Evolutionary conservation across 2,329 filamentous ascomycete species (phyloP), one percentile per base, ranked within the genome.

Genomic region (Fusarium guadeloupense): DNA sequence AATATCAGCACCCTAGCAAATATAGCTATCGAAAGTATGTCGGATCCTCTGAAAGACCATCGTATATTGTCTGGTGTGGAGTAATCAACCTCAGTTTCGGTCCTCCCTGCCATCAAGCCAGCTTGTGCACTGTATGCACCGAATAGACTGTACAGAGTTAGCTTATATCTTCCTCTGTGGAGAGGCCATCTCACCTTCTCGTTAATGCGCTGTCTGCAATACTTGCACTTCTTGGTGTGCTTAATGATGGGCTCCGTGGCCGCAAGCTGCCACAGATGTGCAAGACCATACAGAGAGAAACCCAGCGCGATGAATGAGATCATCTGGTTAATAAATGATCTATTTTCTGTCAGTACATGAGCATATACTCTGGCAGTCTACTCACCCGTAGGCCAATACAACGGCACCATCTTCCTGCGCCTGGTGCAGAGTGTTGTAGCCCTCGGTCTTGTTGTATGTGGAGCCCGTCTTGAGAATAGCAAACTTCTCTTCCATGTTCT

Each of bases 401-500:
- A 92, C 83, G 2, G 89, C 89, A 2, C 89, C 89, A 63, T 92
- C 89, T 5, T 85, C 83, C 57, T 88, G 81, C 3, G 89, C 90
- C 69, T 89, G 86, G 37, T 84, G 77, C 7, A 90, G 77, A 2
- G 90, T 92, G 67, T 89, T 91, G 75, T 92, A 92, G 4, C 86
- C 86, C 16, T 75, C 72, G 5, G 80, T 75, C 2, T 77, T 68
- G 21, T 77, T 76, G 62, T 81, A 86, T 54, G 83, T 79, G 4
- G 84, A 82, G 0, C 89, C 89, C 0, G 77, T 70, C 31, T 78
- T 81, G 23, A 92, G 74, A 7, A 91, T 83, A 0, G 88, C 85
- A 71, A 92, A 92, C 72, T 91, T 91, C 75, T 91, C 85, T 69
- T 90, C 87, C 69, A 92, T 82, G 70, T 92, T 92, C 62, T 85